Evolutionary conservation across 495 filamentous ascomycete species (phyloP).

Genomic region (Neurospora terricola): DNA sequence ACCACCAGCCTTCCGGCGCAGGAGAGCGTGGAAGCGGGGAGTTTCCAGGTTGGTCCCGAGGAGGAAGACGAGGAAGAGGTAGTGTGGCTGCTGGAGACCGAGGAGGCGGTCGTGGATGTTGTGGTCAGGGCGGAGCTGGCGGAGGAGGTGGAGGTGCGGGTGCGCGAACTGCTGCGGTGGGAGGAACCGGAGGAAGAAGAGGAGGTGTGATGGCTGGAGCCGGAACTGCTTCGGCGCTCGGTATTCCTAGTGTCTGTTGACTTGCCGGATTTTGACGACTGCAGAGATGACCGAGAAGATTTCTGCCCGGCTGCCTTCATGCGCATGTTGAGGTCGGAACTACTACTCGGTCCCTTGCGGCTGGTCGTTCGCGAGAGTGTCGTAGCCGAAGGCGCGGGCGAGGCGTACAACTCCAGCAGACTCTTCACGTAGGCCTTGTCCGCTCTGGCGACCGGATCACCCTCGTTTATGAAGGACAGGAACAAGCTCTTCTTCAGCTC

Average conservation of each 20-base stretch:
- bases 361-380: not conserved
- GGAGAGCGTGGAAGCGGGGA: constrained; percentile 52
- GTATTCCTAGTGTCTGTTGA: constrained; percentile 3
- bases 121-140: not conserved
- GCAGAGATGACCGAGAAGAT: constrained; percentile 18
- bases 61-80: not conserved
- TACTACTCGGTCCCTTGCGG: constrained; percentile 4
- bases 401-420: constrained; percentile 58
- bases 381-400: constrained; percentile 40
- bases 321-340: not conserved
- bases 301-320: constrained; percentile 13
- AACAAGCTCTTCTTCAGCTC: constrained; percentile 55
- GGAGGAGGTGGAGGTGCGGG: not conserved
- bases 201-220: not conserved
- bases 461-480: constrained; percentile 71
- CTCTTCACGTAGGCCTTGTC: constrained; percentile 64
- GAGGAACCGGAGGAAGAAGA: not conserved
- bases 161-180: not conserved
- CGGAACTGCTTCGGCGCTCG: constrained; percentile 7
- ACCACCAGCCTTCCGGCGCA: constrained; percentile 60
- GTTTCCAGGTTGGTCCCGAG: constrained; percentile 42
- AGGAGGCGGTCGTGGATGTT: not conserved
- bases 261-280: constrained; percentile 20
- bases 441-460: constrained; percentile 67
- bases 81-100: not conserved